Percentiles rank a stretch among this genome's conserved stretches.
Evolutionary conservation across 2,329 filamentous ascomycete species (phyloP).

Genomic region (Parasarocladium wereldwijsianum): DNA sequence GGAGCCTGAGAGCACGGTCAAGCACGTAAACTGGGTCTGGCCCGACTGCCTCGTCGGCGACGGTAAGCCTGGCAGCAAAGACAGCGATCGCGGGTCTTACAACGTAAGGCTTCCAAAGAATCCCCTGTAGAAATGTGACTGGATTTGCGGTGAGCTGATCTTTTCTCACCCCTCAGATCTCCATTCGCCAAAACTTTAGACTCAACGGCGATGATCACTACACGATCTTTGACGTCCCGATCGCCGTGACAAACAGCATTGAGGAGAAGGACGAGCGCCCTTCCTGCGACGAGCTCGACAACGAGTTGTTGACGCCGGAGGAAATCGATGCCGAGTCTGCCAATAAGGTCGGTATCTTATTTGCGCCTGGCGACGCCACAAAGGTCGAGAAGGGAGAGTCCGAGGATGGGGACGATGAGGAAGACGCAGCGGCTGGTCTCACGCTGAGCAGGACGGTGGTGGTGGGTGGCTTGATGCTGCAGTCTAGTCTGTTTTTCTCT

Average conservation of each 20-base stretch:
- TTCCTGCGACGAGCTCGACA: slow-evolving; percentile 35
- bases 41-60: slow-evolving; percentile 52
- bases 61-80: slow-evolving; percentile 27
- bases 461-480: slow-evolving; percentile 6
- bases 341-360: slow-evolving; percentile 30
- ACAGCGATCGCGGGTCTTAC: slow-evolving; percentile 44
- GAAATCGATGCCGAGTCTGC: slow-evolving; percentile 27
- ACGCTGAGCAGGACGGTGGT: slow-evolving; percentile 4
- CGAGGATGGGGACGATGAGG: slow-evolving; percentile 4
- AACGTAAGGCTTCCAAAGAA: slow-evolving; percentile 30
- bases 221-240: slow-evolving; percentile 57
- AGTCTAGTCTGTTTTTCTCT: too few species aligned
- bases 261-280: slow-evolving; percentile 23
- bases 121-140: neutral
- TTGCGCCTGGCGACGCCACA: slow-evolving; percentile 35
- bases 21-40: slow-evolving; percentile 61
- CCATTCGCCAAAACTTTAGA: slow-evolving; percentile 55
- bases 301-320: slow-evolving; percentile 31
- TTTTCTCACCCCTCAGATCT: slow-evolving; percentile 33
- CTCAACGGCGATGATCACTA: slow-evolving; percentile 50
- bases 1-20: slow-evolving; percentile 53
- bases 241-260: slow-evolving; percentile 53
- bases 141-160: neutral
- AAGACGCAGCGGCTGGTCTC: slow-evolving; percentile 8
- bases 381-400: slow-evolving; percentile 20